Percentiles rank a stretch among this genome's conserved stretches.
phyloP scores from a whole-genome alignment of 1,139 yeast species.

The Casaregolazyma lundiana region DNA sequence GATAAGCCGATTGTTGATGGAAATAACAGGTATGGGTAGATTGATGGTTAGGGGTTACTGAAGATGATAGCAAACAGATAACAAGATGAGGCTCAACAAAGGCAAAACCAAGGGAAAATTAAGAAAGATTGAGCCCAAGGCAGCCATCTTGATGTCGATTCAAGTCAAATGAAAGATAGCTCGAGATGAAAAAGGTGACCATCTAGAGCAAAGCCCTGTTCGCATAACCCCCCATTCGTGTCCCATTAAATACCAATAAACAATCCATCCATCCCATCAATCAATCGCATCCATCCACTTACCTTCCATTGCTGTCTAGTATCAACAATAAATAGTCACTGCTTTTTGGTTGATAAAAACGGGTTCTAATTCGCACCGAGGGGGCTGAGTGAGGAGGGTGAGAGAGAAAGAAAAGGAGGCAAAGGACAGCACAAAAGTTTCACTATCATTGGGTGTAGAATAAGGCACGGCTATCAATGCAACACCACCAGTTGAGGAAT shows the following conservation, averaged over 20 bases:
- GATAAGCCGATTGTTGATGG: not conserved
- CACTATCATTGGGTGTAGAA: slow-evolving; percentile 8
- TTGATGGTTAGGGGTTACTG: no score
- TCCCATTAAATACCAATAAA: not conserved
- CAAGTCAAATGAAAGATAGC: no score
- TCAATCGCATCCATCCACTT: slow-evolving; percentile 12
- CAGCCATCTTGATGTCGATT: no score
- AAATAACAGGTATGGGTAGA: no score
- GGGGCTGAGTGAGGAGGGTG: slow-evolving; percentile 13
- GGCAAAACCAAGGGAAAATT: no score
- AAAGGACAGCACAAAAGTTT: slow-evolving; percentile 15
- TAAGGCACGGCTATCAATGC: slow-evolving; percentile 8
- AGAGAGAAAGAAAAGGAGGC: slow-evolving; percentile 17
- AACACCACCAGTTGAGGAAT: no score
- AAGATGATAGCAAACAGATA: no score
- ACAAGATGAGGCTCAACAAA: no score
- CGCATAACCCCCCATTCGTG: not conserved
- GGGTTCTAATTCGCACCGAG: slow-evolving; percentile 9
- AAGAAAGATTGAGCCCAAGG: no score
- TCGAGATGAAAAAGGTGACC: no score
- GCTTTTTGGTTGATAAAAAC: not conserved
- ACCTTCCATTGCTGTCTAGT: slow-evolving; percentile 23
- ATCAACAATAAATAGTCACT: slow-evolving; percentile 10
- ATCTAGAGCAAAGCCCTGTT: not conserved
- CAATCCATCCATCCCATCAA: slow-evolving; percentile 5